A percentile compares a stretch with the other conserved stretches of the same genome.
phyloP scores from a whole-genome alignment of 345 rosid genomes.

The Passiflora organensis region DNA sequence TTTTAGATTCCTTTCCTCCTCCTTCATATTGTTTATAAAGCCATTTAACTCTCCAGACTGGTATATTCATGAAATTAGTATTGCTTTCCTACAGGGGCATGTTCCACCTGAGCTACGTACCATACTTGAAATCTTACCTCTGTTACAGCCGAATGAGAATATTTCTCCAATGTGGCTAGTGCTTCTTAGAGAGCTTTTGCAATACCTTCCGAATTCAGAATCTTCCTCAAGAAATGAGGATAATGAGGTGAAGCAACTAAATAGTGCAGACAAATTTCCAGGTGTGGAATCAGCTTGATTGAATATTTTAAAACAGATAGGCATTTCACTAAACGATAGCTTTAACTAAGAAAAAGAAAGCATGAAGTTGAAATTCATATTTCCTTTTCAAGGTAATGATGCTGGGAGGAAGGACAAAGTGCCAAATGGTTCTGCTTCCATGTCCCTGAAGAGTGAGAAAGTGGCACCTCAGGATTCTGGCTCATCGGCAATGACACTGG shows the following conservation, averaged over 20 bases:
- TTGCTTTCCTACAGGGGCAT: constrained; percentile 52
- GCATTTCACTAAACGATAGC: not conserved
- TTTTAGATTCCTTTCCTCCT: not conserved
- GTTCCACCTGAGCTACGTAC: constrained; percentile 74
- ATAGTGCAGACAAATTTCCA: constrained; percentile 27
- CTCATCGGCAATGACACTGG: constrained; percentile 24
- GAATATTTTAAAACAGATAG: constrained; percentile 6
- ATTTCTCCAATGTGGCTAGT: constrained; percentile 86
- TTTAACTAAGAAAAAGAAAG: constrained; percentile 1
- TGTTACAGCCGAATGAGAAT: constrained; percentile 62
- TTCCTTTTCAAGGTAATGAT: constrained; percentile 26
- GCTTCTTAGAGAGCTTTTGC: constrained; percentile 58
- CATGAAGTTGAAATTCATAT: constrained; percentile 13
- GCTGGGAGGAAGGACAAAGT: constrained; percentile 25
- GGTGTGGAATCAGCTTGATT: constrained; percentile 28
- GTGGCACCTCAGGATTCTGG: constrained; percentile 24
- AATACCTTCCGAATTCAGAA: constrained; percentile 66
- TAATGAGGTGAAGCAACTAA: constrained; percentile 40
- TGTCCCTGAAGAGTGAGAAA: constrained; percentile 32
- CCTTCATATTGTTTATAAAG: constrained; percentile 1
- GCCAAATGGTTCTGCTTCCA: constrained; percentile 40
- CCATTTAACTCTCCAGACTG: not conserved
- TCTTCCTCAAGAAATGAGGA: constrained; percentile 41
- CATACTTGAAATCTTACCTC: constrained; percentile 71
- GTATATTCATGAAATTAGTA: constrained; percentile 7